Base-by-base conservation (phyloP, 495 filamentous ascomycete genomes). In the Parathielavia hyrcaniae region DNA sequence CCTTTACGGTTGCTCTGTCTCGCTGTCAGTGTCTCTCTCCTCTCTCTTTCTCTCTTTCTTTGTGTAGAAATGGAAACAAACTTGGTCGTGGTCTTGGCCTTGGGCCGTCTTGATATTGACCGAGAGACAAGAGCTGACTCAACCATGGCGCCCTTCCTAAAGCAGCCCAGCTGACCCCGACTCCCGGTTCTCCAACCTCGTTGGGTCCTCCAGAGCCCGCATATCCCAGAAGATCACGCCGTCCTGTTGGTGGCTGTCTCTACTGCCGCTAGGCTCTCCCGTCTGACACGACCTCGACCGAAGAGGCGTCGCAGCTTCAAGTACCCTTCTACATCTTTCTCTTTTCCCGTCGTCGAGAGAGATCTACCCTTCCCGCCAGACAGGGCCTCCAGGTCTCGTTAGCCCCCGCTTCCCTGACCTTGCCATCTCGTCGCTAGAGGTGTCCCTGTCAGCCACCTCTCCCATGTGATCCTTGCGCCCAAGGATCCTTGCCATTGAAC, bases 381-480 rank as follows among this genome's bases (percentile, higher is more conserved):
- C 34, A 13, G 32, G 36, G 7, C 35, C 17, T 16, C 50, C 23
- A 5, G 17, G 32, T 13, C 32, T 20, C 22, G 49, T 36, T 43
- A 47, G 36, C 53, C 52, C 34, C 53, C 22, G 50, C 38, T 36
- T 46, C 17, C 22, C 12, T 53, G 50, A 53, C 36, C 50, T 53
- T 53, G 50, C 14, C 50, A 17, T 13, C 20, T 38, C 20, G 14
- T 45, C 56, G 26, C 58, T 22, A 11, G 36, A 36, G 19, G 12
- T 45, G 39, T 43, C 22, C 53, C 41, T 58, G 35, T 50, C 44
- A 58, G 48, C 48, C 52, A 55, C 34, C 35, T 45, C 35, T 32
- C 38, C n/a, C 38, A 19, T 47, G 61, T 60, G 55, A 52, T 52
- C 63, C 66, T 68, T 68, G 63, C 66, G 66, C 66, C 60, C 66